Base-by-base conservation (phyloP, 2,329 filamentous ascomycete genomes). In the Metarhizium album region DNA sequence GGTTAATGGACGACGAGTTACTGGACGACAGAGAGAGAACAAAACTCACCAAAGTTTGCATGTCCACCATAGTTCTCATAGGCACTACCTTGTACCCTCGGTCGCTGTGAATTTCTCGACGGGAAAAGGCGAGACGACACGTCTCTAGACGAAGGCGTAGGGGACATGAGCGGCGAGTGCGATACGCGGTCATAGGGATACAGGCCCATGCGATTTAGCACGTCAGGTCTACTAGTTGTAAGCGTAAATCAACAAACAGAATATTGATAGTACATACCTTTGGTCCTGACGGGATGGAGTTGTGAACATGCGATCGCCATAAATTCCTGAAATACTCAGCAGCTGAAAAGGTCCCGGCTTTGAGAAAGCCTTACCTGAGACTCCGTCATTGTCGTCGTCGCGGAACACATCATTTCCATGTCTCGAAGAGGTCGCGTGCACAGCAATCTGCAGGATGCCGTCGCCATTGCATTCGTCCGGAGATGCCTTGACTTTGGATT, bases 81-180 rank as follows among this genome's bases (percentile, higher is more conserved):
- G 18, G 51, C 24, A 24, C 33, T 45, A 7, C 42, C 42, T 23
- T 59, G 58, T 18, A 54, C 42, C 43, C 62, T 55, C 11, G 46
- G 53, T 22, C 54, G 56, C n/a, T 47, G 49, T 24, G 53, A 42
- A 9, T 64, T 62, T 50, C 63, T 58, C 35, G 50, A 23, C 14
- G 57, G 48, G 22, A 62, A 58, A 2, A 59, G 54, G 23, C 60
- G 60, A 40, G 58, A 42, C 22, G 60, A 56, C 5, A 63, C 37
- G 35, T 65, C 63, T 54, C 61, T 60, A 1, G 61, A 55, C 8
- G 58, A 54, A 13, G 62, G 65, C 8, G 65, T 66, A 4, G 67
- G 67, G n/a, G 67, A 68, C 40, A 60, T 59, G 31, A 70, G 55
- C 52, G 67, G 71, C 16, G 70, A 64, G 47, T 70, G 68, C 9